A percentile compares a stretch with the other conserved stretches of the same genome.
Evolutionary conservation across 352 stramenopile species (phyloP).

Genomic region (Phytopythium montanum): DNA sequence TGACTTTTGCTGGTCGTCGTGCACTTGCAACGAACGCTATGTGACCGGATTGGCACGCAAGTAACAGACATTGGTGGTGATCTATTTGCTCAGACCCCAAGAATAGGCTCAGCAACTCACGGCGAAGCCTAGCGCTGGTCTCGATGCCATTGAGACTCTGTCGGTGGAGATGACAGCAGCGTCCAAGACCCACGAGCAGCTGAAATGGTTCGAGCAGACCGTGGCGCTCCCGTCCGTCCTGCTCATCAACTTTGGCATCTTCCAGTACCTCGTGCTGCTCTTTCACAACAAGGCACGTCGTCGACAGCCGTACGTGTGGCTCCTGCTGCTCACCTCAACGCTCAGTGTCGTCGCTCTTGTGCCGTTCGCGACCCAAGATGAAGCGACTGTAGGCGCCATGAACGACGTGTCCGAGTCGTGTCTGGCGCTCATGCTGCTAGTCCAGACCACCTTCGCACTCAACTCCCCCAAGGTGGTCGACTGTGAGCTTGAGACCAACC

Average conservation of each 20-base stretch:
- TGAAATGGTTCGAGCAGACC: slow-evolving; percentile 8
- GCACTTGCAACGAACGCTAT: no score
- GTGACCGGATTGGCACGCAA: no score
- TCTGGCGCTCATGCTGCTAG: slow-evolving; percentile 24
- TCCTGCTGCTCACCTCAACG: slow-evolving; percentile 12
- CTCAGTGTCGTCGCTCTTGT: slow-evolving; percentile 15
- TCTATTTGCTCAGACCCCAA: neutral
- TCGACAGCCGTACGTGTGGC: slow-evolving; percentile 16
- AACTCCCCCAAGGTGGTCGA: neutral
- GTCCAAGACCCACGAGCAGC: neutral
- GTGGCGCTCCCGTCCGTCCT: slow-evolving; percentile 20
- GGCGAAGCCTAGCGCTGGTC: neutral
- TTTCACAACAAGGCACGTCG: slow-evolving; percentile 19
- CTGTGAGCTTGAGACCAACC: neutral
- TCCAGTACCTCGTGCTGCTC: slow-evolving; percentile 29
- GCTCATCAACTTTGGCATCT: slow-evolving; percentile 27
- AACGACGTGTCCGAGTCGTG: slow-evolving; percentile 33
- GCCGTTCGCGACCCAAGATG: slow-evolving; percentile 14
- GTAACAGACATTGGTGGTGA: neutral
- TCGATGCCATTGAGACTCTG: neutral
- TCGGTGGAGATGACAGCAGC: neutral
- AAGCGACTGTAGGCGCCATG: slow-evolving; percentile 9
- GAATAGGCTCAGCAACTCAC: neutral
- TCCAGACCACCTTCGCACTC: slow-evolving; percentile 19
- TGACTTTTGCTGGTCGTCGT: no score